Conservation (phyloP, 73 alveolate species). For the Paramecium bursaria region DNA sequence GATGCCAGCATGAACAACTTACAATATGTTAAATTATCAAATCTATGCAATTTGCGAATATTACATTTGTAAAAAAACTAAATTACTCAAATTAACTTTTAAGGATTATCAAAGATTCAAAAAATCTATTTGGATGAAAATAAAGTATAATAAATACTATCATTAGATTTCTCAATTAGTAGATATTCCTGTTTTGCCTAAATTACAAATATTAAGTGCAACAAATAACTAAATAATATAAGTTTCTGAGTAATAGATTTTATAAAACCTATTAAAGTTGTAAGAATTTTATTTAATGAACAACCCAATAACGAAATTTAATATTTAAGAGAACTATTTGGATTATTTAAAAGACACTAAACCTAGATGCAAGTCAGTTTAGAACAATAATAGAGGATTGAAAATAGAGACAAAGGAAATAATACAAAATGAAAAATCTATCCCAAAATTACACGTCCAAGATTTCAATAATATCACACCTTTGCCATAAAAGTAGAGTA, state of each 20-base stretch:
- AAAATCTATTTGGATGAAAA: neutral
- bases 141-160: neutral
- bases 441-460: neutral
- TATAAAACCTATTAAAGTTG: too few species aligned
- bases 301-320: neutral
- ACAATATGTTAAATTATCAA: neutral
- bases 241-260: neutral
- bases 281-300: too few species aligned
- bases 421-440: neutral
- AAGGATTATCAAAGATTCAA: constrained; percentile 8
- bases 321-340: too few species aligned
- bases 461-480: neutral
- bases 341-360: neutral
- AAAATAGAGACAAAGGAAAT: neutral
- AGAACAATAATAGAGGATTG: neutral
- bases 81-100: neutral
- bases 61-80: constrained; percentile 26
- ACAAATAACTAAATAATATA: neutral
- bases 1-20: constrained; percentile 15
- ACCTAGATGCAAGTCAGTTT: neutral
- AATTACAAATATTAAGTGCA: neutral
- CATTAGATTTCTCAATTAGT: neutral
- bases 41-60: neutral
- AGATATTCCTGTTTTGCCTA: neutral
- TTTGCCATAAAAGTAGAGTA: neutral